phyloP scores from a whole-genome alignment of 495 filamentous ascomycete genomes.

The Talaromyces wortmannii region DNA sequence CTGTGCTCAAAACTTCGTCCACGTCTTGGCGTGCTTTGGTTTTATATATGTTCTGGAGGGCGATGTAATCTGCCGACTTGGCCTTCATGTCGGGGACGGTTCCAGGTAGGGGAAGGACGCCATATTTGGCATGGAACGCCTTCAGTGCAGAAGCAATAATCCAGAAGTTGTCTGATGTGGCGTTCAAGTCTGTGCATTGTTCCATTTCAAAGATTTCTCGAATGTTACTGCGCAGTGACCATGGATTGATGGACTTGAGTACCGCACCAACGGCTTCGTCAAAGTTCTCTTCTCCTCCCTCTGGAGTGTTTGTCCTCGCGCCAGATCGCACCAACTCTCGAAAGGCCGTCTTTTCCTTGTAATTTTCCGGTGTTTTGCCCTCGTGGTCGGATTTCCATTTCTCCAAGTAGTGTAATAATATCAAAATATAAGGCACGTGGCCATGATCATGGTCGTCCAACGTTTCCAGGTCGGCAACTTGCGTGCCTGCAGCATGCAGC shows the following conservation, averaged over 20 bases:
- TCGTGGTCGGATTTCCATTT: constrained; percentile 72
- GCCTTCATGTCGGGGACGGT: constrained; percentile 98
- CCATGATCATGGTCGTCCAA: constrained; percentile 81
- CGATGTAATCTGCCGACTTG: constrained; percentile 82
- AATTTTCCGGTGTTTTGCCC: constrained; percentile 61
- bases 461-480: constrained; percentile 59
- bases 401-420: constrained; percentile 81
- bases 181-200: constrained; percentile 41
- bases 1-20: constrained; percentile 66
- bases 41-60: constrained; percentile 92
- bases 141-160: constrained; percentile 77
- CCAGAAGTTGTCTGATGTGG: constrained; percentile 65
- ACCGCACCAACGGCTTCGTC: constrained; percentile 88
- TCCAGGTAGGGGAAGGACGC: constrained; percentile 75
- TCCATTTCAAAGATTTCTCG: constrained; percentile 71
- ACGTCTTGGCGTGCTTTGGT: constrained; percentile 74
- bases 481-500: constrained; percentile 51
- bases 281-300: constrained; percentile 95
- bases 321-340: constrained; percentile 56
- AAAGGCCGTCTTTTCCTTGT: constrained; percentile 85
- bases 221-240: constrained; percentile 58
- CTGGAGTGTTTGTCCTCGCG: constrained; percentile 65
- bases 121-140: constrained; percentile 63
- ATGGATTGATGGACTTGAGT: constrained; percentile 68
- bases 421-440: constrained; percentile 81